Evolutionary conservation across 805 yeast genomes (phyloP), one percentile per base, ranked within the genome.

Genomic region (Ogataea degrootiae): DNA sequence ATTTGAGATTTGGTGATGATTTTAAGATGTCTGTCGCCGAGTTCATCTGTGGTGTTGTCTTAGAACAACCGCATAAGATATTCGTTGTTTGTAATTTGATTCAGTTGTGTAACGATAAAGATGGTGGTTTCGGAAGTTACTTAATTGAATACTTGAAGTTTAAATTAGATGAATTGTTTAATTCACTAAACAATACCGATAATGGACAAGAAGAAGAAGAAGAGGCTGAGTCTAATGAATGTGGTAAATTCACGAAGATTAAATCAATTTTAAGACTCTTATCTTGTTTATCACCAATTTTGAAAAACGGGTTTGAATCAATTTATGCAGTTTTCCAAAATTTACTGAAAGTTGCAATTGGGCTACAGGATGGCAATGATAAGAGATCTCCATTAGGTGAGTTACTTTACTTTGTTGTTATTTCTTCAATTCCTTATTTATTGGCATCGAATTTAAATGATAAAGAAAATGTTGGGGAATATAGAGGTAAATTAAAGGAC

Each of bases 61-160:
- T 78, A 29, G 98, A 94, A 65, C 97, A 92, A 65, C 98, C 99
- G 0, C 96, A 91, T 53, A 94, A 91, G 63, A 77, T 85, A 49
- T 80, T 83, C 14, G 77, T 83, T n/a, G 66, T 92, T 48, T 77
- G 89, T 26, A 80, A 83, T 8, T 71, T 89, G 54, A 68, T 90
- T 5, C 75, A 83, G 58, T 70, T 82, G 21, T 81, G 87, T 41
- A 83, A 85, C 66, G 72, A 85, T 22, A 75, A 76, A 49, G 81
- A 80, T 63, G 75, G 78, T 34, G 70, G 77, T 36, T 82, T 87
- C 39, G 92, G 95, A 43, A 79, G 80, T 54, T 77, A 78, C 43
- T 77, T 87, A 12, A 66, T 88, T 22, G 90, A 85, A 53, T 85
- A 69, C 66, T 74, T 88, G 53, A 90, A 85, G 54, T 74, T 76